Evolutionary conservation across 2,329 filamentous ascomycete species (phyloP).

Genomic region (Cadophora luteo-olivacea): DNA sequence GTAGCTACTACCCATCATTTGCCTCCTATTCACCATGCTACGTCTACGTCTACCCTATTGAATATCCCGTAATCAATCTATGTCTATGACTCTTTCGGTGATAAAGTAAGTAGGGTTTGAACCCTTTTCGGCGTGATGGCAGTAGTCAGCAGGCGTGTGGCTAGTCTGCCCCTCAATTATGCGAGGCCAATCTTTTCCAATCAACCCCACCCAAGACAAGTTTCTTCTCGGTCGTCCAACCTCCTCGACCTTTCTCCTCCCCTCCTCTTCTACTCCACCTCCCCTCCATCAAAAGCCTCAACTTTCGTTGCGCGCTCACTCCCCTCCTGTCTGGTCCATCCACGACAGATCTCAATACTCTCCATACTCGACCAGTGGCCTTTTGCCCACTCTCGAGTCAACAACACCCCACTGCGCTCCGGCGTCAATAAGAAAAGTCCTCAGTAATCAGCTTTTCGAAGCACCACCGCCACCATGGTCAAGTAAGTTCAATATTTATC

Average conservation of each 20-base stretch:
- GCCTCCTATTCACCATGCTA: background rate
- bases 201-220: conserved; percentile 20
- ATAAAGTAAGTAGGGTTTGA: conserved; percentile 15
- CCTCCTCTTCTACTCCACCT: conserved; percentile 31
- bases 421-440: conserved; percentile 38
- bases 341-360: conserved; percentile 41
- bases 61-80: background rate
- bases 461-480: conserved; percentile 96
- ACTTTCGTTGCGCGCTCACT: conserved; percentile 40
- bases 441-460: conserved; percentile 47
- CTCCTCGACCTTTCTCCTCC: conserved; percentile 26
- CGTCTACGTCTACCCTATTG: background rate
- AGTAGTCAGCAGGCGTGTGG: background rate
- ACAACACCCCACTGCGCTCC: conserved; percentile 32
- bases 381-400: conserved; percentile 38
- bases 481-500: conserved; percentile 74
- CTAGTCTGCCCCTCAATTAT: conserved; percentile 24
- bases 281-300: conserved; percentile 36
- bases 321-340: conserved; percentile 37
- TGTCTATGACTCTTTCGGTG: conserved; percentile 11
- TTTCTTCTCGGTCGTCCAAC: conserved; percentile 21
- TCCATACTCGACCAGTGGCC: conserved; percentile 35
- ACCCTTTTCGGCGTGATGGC: conserved; percentile 18
- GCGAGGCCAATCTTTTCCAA: conserved; percentile 9
- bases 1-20: background rate